Percentiles rank a stretch among this genome's conserved stretches.
Conservation (phyloP, 2,329 filamentous ascomycete genomes). For the Cladosporium sp. region DNA sequence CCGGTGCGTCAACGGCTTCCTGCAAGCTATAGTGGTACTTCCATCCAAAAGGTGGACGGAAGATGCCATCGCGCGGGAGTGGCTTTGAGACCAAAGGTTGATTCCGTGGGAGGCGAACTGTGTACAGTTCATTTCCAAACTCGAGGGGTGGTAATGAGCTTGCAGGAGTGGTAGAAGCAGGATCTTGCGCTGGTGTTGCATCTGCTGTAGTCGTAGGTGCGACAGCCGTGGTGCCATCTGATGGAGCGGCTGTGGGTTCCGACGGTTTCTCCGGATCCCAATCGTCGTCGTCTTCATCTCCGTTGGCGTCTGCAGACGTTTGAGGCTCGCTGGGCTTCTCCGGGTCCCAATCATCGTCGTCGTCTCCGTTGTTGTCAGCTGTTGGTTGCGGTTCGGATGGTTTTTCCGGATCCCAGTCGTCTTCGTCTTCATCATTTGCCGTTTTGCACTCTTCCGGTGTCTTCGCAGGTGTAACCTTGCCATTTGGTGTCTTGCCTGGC, state of each 20-base stretch:
- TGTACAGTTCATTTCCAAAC: slow-evolving; percentile 93
- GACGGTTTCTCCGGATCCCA: slow-evolving; percentile 42
- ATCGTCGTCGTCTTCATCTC: slow-evolving; percentile 30
- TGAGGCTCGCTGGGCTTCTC: slow-evolving; percentile 43
- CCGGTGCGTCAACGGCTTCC: slow-evolving; percentile 93
- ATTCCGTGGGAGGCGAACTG: slow-evolving; percentile 77
- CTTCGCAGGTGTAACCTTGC: slow-evolving; percentile 16
- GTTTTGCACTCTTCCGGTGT: slow-evolving; percentile 16
- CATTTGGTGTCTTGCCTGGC: slow-evolving; percentile 34
- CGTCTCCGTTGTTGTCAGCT: not conserved
- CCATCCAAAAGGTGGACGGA: slow-evolving; percentile 93
- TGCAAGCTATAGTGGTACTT: slow-evolving; percentile 96
- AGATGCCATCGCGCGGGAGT: slow-evolving; percentile 73
- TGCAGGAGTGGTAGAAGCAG: slow-evolving; percentile 10
- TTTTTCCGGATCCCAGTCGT: slow-evolving; percentile 38
- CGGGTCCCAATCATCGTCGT: slow-evolving; percentile 33
- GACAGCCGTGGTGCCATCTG: slow-evolving; percentile 22
- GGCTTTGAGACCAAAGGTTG: slow-evolving; percentile 42
- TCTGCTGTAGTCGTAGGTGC: slow-evolving; percentile 30
- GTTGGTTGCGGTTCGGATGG: slow-evolving; percentile 39
- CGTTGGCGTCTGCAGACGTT: slow-evolving; percentile 21
- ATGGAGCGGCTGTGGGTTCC: slow-evolving; percentile 33
- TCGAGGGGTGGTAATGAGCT: slow-evolving; percentile 44
- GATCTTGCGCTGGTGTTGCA: slow-evolving; percentile 18
- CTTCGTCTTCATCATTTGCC: slow-evolving; percentile 31